phyloP scores from a whole-genome alignment of 345 rosid species.

The Sonneratia caseolaris region DNA sequence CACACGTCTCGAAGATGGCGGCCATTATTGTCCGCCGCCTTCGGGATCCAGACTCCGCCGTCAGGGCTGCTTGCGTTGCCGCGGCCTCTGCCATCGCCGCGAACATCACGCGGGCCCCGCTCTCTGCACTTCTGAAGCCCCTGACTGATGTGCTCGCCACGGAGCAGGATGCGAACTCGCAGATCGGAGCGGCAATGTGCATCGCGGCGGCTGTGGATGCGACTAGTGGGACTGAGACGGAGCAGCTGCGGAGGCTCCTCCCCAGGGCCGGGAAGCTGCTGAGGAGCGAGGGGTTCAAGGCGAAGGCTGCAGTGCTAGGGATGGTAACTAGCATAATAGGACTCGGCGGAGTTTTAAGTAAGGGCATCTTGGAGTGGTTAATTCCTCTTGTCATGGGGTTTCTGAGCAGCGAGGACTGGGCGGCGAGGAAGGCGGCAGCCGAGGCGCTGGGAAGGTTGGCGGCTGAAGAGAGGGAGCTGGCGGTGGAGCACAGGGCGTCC shows the following conservation, averaged over 20 bases:
- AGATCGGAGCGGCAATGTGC: constrained; percentile 77
- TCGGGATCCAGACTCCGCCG: constrained; percentile 76
- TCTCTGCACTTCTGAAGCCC: constrained; percentile 49
- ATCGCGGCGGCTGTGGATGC: constrained; percentile 64
- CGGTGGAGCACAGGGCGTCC: constrained; percentile 35
- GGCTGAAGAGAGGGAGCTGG: constrained; percentile 44
- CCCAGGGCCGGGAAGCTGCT: constrained; percentile 62
- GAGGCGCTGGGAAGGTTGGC: constrained; percentile 71
- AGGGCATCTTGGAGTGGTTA: constrained; percentile 51
- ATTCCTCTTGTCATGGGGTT: constrained; percentile 52
- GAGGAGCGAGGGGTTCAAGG: constrained; percentile 61
- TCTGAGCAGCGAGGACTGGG: constrained; percentile 69
- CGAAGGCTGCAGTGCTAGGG: constrained; percentile 56
- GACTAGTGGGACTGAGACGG: constrained; percentile 51
- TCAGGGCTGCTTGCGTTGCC: constrained; percentile 68
- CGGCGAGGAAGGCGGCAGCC: constrained; percentile 76
- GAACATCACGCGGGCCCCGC: constrained; percentile 39
- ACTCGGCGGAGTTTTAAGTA: constrained; percentile 45
- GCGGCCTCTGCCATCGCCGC: constrained; percentile 64
- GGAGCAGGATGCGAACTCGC: constrained; percentile 65
- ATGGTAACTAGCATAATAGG: constrained; percentile 54
- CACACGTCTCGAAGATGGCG: constrained; percentile 68
- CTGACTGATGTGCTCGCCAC: constrained; percentile 46
- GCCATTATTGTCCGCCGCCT: constrained; percentile 69
- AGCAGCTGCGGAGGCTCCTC: constrained; percentile 48